These are phyloP conservation scores for Solanum aculeatissimum DNA, from an alignment of 305 asterid genomes.

Conservation along the genomic window DNA sequence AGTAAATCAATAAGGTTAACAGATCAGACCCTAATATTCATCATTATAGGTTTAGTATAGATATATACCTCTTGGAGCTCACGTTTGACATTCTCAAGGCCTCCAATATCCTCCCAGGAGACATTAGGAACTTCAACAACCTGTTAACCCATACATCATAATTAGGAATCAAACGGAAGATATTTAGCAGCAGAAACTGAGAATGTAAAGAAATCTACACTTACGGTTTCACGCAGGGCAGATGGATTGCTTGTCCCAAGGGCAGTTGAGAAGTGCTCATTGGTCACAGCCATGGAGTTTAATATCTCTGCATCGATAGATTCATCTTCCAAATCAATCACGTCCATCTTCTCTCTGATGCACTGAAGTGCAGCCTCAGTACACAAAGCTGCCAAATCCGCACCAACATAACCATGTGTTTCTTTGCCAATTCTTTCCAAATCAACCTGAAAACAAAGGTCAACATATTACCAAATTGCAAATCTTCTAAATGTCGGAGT, in stretches of 20 bases:
- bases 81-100: slow-evolving; percentile 41
- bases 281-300: slow-evolving; percentile 83
- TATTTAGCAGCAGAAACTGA: not conserved
- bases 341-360: slow-evolving; percentile 97
- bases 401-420: slow-evolving; percentile 93
- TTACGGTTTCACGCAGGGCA: slow-evolving; percentile 89
- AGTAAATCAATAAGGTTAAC: not conserved
- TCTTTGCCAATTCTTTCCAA: slow-evolving; percentile 73
- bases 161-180: not conserved
- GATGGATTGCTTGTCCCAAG: slow-evolving; percentile 96
- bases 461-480: slow-evolving; percentile 1
- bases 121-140: slow-evolving; percentile 51
- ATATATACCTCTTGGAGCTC: slow-evolving; percentile 40
- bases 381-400: slow-evolving; percentile 90
- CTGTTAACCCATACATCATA: slow-evolving; percentile 1
- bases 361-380: slow-evolving; percentile 95
- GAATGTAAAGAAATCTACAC: not conserved
- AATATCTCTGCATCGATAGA: slow-evolving; percentile 89
- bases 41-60: not conserved
- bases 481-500: slow-evolving; percentile 38
- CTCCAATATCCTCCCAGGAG: slow-evolving; percentile 43
- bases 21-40: not conserved
- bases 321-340: slow-evolving; percentile 89
- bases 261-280: slow-evolving; percentile 83
- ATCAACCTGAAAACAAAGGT: slow-evolving; percentile 53